Base-by-base conservation (phyloP, 2,329 filamentous ascomycete species). In the Claviceps cyperi region DNA sequence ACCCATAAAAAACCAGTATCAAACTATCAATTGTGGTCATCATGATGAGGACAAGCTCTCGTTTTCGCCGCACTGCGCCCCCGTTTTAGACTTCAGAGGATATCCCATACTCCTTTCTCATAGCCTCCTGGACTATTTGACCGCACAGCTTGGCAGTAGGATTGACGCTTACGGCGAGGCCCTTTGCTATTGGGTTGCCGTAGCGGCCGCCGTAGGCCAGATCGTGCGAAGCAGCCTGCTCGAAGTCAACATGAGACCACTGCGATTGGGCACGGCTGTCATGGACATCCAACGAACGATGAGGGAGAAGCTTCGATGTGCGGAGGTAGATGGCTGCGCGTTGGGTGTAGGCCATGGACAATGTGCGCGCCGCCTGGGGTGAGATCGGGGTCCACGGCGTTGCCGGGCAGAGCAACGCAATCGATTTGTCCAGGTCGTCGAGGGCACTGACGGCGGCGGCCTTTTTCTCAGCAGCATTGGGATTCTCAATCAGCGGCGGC, bases 281-380 rank as follows among this genome's bases (percentile, higher is more conserved):
- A 8, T 65, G 65, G 4, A 76, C 58, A 28, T 69, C 64, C 24
- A 74, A 51, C 24, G 59, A 59, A n/a, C 64, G 64, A 44, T 59
- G 53, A 6, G 57, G 49, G 39, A 71, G 54, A 47, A 76, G 59
- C 57, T 78, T 83, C 51, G 76, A 71, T 1, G 78, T 80, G 55
- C 71, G 70, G 54, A 80, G 74, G 56, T 81, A 82, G 37, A 84
- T 66, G 36, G 79, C 78, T 3, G 77, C 84, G 46, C 83, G 75
- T 62, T 90, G 85, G 0, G 84, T 88, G 57, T 86, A 78, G 4
- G 83, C 80, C 56, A 81, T 78, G 1, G 81, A 78, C 8, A 91
- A 66, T 0, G 84, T 81, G 51, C 76, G 80, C 11, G 78, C 80
- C 32, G 79, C 76, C 48, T 80, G 75, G 6, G 78, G 73, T 2